A percentile compares a stretch with the other conserved stretches of the same genome.
Conservation (phyloP, 495 filamentous ascomycete species). For the Podospora pseudoanserina region DNA sequence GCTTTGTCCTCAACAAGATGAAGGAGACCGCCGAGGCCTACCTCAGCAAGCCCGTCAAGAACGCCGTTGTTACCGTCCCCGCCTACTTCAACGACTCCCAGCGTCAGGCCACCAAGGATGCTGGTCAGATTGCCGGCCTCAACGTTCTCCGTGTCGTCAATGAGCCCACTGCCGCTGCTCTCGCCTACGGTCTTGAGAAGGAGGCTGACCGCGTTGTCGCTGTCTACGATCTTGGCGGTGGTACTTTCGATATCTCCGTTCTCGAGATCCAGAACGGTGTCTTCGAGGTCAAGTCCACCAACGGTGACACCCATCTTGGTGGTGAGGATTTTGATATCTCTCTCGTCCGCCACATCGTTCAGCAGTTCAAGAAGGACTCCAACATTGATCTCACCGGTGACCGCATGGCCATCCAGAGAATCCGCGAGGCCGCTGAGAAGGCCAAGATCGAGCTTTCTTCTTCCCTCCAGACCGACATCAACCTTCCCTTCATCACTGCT, state of each 20-base stretch:
- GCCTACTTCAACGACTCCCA: slow-evolving; percentile 99
- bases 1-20: slow-evolving; percentile 96
- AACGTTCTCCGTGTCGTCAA: slow-evolving; percentile 97
- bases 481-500: slow-evolving; percentile 97
- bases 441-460: slow-evolving; percentile 99
- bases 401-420: slow-evolving; percentile 98
- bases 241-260: slow-evolving; percentile 98
- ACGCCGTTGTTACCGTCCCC: slow-evolving; percentile 93
- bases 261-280: slow-evolving; percentile 97
- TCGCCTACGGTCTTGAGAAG: slow-evolving; percentile 95
- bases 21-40: slow-evolving; percentile 95
- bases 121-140: slow-evolving; percentile 90
- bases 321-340: slow-evolving; percentile 98
- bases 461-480: slow-evolving; percentile 95
- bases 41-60: slow-evolving; percentile 83
- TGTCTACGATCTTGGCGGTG: slow-evolving; percentile 97
- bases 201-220: slow-evolving; percentile 85
- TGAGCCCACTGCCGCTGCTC: slow-evolving; percentile 91
- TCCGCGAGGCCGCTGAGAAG: slow-evolving; percentile 99
- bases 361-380: slow-evolving; percentile 94
- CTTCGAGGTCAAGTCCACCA: slow-evolving; percentile 98
- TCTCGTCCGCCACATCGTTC: slow-evolving; percentile 90
- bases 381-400: slow-evolving; percentile 87
- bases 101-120: slow-evolving; percentile 96
- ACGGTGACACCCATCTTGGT: slow-evolving; percentile 96